Base-by-base conservation (phyloP, 306 rosid genomes). In the Citrullus amarus region DNA sequence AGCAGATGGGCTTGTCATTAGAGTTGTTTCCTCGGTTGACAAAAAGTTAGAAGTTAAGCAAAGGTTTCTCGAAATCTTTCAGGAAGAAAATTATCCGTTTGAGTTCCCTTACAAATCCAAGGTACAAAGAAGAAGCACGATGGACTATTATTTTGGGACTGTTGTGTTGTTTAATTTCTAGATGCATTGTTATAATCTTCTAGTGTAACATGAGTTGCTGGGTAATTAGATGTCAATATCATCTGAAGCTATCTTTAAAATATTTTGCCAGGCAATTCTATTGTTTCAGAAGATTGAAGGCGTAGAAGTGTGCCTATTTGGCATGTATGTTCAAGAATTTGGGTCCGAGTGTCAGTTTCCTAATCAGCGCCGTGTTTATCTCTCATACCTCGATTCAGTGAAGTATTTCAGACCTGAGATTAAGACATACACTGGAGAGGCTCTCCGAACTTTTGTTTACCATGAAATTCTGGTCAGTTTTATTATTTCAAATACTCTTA, bases 291-390 rank as follows among this genome's bases (percentile, higher is more conserved):
- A 90, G 89, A 94, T 94, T 76, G 98, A 92, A 87, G 98, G 98
- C 28, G 98, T 94, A 39, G 99, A 96, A 85, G 99, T 96, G 60
- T 96, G 98, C 87, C 87, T 96, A 41, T 96, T 96, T 75, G 99
- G 99, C 91, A 92, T 96, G 99, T 96, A 92, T 70, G 99, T 96
- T 71, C 99, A 96, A 87, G 99, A 96, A 85, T 96, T 96, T 90
- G 98, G 98, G 83, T 86, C 99, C 22, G 98, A 96, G 85, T 70
- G 86, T 43, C 93, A 91, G 44, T 91, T 89, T 80, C 99, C 99
- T 43, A 96, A 96, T 79, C 98, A 92, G 86, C 99, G 99, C 2
- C 93, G 99, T 58, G 99, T 92, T 20, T 92, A 96, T 89, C 93
- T 96, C 73, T 96, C 99, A 17, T 96, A 96, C 86, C 85, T 96